Evolutionary conservation across 768 basidiomycete species (phyloP).

Genomic region (Fistulinella prunicolor): DNA sequence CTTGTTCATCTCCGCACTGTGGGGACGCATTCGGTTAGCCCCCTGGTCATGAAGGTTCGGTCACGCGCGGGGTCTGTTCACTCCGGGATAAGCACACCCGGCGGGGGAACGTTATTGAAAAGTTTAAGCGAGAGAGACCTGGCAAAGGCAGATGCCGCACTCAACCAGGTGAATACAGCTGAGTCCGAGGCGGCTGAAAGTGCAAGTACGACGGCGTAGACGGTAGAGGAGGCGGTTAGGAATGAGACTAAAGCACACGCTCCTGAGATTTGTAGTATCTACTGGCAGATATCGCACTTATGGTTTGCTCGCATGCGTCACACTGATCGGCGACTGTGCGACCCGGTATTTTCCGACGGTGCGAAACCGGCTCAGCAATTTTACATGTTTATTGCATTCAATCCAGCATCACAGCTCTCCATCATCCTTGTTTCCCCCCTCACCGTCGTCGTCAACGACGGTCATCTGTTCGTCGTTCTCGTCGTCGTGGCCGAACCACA

Average conservation of each 20-base stretch:
- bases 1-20: slow-evolving; percentile 7
- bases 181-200: too few relatives aligned
- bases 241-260: neutral
- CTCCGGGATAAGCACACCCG: slow-evolving; percentile 79
- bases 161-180: slow-evolving; percentile 52
- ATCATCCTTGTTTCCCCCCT: too few relatives aligned
- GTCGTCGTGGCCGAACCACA: neutral
- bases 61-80: slow-evolving; percentile 76
- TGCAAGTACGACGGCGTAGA: too few relatives aligned
- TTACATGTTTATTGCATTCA: neutral
- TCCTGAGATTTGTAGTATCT: too few relatives aligned
- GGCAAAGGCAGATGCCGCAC: slow-evolving; percentile 81
- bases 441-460: neutral
- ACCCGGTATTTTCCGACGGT: slow-evolving; percentile 21
- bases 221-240: neutral
- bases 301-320: too few relatives aligned
- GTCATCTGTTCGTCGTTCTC: neutral
- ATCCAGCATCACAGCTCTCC: neutral
- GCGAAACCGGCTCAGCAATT: neutral
- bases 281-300: too few relatives aligned
- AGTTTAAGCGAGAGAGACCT: slow-evolving; percentile 88
- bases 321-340: neutral
- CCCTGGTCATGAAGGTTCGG: slow-evolving; percentile 85
- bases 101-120: slow-evolving; percentile 72
- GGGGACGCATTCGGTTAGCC: slow-evolving; percentile 43